Evolutionary conservation across 1,284 basidiomycete species (phyloP), one percentile per base, ranked within the genome.

Genomic region (Pterulicium gracile): DNA sequence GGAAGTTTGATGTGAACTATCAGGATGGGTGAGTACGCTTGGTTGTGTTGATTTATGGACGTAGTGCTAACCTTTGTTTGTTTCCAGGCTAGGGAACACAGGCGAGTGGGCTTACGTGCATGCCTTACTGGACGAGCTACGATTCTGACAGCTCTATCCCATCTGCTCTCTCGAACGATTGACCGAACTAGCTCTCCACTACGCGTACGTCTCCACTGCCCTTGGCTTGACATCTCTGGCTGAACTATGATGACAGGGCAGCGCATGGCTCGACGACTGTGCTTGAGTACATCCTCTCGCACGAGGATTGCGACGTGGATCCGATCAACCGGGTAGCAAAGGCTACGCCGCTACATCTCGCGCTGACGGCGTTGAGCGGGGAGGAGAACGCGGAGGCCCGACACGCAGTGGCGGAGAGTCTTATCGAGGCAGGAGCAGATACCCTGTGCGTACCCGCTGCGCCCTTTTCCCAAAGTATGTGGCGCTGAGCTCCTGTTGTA

Each of bases 241-340:
- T 41, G 10, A 10, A 10, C 39, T 19, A 41, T 19, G 7, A 41
- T 15, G 13, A n/a, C 39, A 15, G 18, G 44, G 13, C 53, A 78
- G 77, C 17, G 73, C 70, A 77, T 49, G 79, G 77, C 36, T 79
- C 78, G 21, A 73, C 72, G 0, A 70, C 73, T 21, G 78, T 84
- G 32, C 69, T 90, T 3, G 84, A 90, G 52, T 72, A 82, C 50
- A 77, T 91, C 50, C 72, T 91, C 23, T 76, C 75, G 4, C 70
- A 80, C 55, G 84, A 89, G 5, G 73, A 69, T 10, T 92, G 89
- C 62, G 88, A 94, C 57, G 88, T 93, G 45, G 90, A 94, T 59
- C 74, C 81, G 15, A 70, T 79, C 55, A 93, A 93, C 61, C 70
- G 75, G 17, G 62, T 87, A 23, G 79, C 84, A 34, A 75, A 76